Evolutionary conservation across 208 protist species (phyloP).

Genomic region (Acanthamoeba triangularis): DNA sequence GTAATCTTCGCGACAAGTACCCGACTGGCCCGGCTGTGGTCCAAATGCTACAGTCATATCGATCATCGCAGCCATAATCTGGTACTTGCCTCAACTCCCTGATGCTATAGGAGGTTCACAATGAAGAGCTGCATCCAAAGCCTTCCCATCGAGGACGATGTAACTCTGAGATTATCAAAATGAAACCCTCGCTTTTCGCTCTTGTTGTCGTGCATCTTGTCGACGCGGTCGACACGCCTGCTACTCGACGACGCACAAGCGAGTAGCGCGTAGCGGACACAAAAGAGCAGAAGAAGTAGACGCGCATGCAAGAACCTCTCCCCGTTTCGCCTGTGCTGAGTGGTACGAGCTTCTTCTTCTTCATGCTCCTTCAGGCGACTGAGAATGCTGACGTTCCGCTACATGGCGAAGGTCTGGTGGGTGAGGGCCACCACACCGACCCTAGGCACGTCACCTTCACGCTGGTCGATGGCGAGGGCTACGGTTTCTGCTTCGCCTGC

Average conservation of each 20-base stretch:
- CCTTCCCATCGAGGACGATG: not conserved
- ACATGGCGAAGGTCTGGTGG: slow-evolving; percentile 14
- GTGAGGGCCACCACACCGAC: not conserved
- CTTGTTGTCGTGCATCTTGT: no score
- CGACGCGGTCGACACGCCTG: no score
- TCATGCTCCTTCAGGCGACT: no score
- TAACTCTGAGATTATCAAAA: not conserved
- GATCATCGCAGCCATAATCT: not conserved
- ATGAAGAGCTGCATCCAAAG: slow-evolving; percentile 24
- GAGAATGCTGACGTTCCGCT: no score
- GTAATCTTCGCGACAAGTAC: slow-evolving; percentile 48
- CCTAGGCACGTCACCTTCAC: not conserved
- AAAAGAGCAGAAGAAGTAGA: no score
- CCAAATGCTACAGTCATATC: not conserved
- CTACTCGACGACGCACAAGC: no score
- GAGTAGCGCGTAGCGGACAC: no score
- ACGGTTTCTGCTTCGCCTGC: slow-evolving; percentile 19
- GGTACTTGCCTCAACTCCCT: not conserved
- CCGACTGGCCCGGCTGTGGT: slow-evolving; percentile 9
- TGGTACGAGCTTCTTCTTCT: no score
- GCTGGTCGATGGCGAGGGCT: not conserved
- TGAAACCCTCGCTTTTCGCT: no score
- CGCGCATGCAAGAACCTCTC: no score
- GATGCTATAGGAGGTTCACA: no score
- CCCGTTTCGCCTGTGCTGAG: no score